Conservation (phyloP, 2,329 filamentous ascomycete species). For the Hortaea werneckii region DNA sequence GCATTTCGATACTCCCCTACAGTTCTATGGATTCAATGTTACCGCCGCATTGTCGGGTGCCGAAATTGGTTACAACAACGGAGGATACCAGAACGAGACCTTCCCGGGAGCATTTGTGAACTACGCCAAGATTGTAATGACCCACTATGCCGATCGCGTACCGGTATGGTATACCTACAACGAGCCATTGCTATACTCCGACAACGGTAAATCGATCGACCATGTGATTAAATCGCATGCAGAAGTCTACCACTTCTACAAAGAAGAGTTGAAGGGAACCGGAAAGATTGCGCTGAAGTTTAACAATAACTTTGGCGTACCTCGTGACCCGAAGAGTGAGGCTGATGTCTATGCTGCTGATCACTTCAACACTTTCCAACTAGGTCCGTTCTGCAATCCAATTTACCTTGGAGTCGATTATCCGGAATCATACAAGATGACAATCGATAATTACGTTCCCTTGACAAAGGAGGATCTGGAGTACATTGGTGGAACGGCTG, state of each 20-base stretch:
- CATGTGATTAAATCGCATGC: slow-evolving; percentile 17
- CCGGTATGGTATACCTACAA: slow-evolving; percentile 25
- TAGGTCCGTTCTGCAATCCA: slow-evolving; percentile 31
- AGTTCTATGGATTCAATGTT: slow-evolving; percentile 10
- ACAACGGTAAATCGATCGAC: too few species aligned
- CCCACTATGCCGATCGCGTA: slow-evolving; percentile 29
- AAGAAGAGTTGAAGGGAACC: slow-evolving; percentile 31
- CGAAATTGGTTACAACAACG: slow-evolving; percentile 22
- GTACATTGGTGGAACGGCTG: slow-evolving; percentile 22
- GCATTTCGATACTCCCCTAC: slow-evolving; percentile 34
- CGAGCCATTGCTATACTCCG: slow-evolving; percentile 33
- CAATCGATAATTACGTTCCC: slow-evolving; percentile 22
- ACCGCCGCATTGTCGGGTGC: too few species aligned
- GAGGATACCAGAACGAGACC: slow-evolving; percentile 29
- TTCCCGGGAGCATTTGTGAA: slow-evolving; percentile 30
- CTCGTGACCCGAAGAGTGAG: slow-evolving; percentile 4
- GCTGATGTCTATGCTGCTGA: slow-evolving; percentile 23
- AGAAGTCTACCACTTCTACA: slow-evolving; percentile 33
- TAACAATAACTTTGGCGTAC: slow-evolving; percentile 8
- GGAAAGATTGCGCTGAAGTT: slow-evolving; percentile 29
- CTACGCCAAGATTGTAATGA: slow-evolving; percentile 30
- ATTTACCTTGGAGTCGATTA: slow-evolving; percentile 32
- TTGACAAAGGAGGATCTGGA: slow-evolving; percentile 25
- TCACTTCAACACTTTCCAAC: slow-evolving; percentile 26
- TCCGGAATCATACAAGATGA: slow-evolving; percentile 27